Evolutionary conservation across 305 asterid genomes (phyloP).

Genomic region (Withania somnifera): DNA sequence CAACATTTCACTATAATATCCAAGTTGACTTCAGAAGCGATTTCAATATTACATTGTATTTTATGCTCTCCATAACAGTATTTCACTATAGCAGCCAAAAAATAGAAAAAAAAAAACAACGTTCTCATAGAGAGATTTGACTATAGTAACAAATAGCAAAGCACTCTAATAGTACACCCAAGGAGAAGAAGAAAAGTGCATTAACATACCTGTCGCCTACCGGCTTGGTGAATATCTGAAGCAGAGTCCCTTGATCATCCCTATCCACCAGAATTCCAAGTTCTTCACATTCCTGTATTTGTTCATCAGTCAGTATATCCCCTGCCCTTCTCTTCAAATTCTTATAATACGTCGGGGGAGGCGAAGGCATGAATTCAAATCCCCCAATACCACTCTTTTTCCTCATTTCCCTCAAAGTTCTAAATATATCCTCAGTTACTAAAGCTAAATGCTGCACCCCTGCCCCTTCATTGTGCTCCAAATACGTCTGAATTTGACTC

Average conservation of each 20-base stretch:
- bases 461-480: constrained; percentile 90
- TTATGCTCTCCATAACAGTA: no score
- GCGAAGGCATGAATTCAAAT: constrained; percentile 91
- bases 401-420: constrained; percentile 80
- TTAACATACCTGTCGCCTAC: constrained; percentile 69
- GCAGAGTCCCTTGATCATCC: constrained; percentile 93
- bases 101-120: no score
- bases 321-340: constrained; percentile 60
- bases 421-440: constrained; percentile 53
- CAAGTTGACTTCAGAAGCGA: no score
- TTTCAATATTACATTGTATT: no score
- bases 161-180: neutral
- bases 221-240: constrained; percentile 95
- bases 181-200: neutral
- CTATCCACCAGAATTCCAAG: constrained; percentile 85
- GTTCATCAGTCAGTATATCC: constrained; percentile 61
- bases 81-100: no score
- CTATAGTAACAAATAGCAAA: neutral
- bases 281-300: constrained; percentile 76
- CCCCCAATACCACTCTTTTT: constrained; percentile 76
- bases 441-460: constrained; percentile 90
- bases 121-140: no score
- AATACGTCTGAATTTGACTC: constrained; percentile 87
- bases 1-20: no score
- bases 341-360: constrained; percentile 66